Evolutionary conservation across 2,329 filamentous ascomycete genomes (phyloP).

Genomic region (Magnaporthales sp.): DNA sequence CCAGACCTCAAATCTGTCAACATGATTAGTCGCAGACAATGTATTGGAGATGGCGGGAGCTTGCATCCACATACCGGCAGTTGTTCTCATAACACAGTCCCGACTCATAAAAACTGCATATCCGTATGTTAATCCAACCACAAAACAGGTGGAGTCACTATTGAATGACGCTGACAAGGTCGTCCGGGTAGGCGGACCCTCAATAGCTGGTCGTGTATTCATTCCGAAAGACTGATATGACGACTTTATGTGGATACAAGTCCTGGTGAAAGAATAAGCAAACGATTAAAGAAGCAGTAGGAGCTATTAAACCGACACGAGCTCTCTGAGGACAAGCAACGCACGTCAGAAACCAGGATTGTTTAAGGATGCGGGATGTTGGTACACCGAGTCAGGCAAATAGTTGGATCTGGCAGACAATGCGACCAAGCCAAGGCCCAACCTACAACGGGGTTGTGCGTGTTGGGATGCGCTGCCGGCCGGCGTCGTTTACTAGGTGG

Average conservation of each 20-base stretch:
- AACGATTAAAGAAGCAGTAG: not conserved
- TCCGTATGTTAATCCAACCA: slow-evolving; percentile 77
- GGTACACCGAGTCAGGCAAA: not conserved
- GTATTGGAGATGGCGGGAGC: not conserved
- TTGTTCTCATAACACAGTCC: not conserved
- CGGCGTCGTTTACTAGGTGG: not conserved
- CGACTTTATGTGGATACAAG: not conserved
- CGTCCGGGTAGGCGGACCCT: slow-evolving; percentile 62
- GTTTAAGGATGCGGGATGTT: not conserved
- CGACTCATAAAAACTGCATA: slow-evolving; percentile 21
- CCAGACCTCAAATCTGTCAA: slow-evolving; percentile 28
- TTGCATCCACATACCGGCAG: slow-evolving; percentile 41
- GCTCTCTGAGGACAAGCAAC: not conserved
- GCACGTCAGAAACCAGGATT: not conserved
- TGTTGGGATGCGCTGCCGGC: not conserved
- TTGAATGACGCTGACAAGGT: slow-evolving; percentile 85
- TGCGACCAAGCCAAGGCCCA: not conserved
- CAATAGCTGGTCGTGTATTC: slow-evolving; percentile 84
- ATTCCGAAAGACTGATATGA: slow-evolving; percentile 38
- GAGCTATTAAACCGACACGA: not conserved
- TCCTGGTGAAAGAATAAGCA: not conserved
- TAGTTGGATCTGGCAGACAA: not conserved
- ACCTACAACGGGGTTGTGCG: not conserved
- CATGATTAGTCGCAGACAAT: not conserved
- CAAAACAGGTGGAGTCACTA: slow-evolving; percentile 73